Base-by-base conservation (phyloP, 1,284 basidiomycete species). In the Neolentinus lepideus region DNA sequence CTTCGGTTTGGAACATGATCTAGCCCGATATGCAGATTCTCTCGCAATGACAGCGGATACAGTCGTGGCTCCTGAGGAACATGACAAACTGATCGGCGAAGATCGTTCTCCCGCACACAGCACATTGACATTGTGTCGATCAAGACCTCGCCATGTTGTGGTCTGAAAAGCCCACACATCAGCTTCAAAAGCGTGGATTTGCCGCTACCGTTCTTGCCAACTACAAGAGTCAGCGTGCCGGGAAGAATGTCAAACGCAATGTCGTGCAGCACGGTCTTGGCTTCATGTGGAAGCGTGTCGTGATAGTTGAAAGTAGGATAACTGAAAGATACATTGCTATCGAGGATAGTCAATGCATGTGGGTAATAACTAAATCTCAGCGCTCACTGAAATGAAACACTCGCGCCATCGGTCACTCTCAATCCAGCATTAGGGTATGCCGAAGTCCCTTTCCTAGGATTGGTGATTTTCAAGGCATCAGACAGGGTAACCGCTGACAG, bases 111-210 rank as follows among this genome's bases (percentile, higher is more conserved):
- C 1, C 47, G 24, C 6, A 76, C 67, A 63, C 12, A 62, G 38
- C 8, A 43, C 12, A 43, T 16, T 6, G 38, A 16, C 12, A 21
- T 35, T 24, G 66, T 71, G 54, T 80, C 72, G 22, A 80, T 56
- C 8, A 69, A 51, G 10, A 81, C 71, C 1, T 66, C 61, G 0
- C 80, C 79, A 3, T 57, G 58, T 0, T 67, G 69, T 1, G 76
- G 73, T 43, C 70, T 66, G 31, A 69, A 66, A 0, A 79, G 58
- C 2, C 76, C 68, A 1, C 71, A 66, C 19, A 82, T 59, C 11
- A 81, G 64, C 54, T 78, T 77, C 3, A 79, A 63, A 19, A 77
- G 62, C 0, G 78, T 70, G 1, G 75, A 72, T 61, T 81, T 82
- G 25, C 79, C 79, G 58, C 73, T 75, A 6, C 77, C 79, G 57